These are phyloP conservation scores for Zizania palustris DNA, from an alignment of 202 grass and related monocot species.

Conservation along the genomic window DNA sequence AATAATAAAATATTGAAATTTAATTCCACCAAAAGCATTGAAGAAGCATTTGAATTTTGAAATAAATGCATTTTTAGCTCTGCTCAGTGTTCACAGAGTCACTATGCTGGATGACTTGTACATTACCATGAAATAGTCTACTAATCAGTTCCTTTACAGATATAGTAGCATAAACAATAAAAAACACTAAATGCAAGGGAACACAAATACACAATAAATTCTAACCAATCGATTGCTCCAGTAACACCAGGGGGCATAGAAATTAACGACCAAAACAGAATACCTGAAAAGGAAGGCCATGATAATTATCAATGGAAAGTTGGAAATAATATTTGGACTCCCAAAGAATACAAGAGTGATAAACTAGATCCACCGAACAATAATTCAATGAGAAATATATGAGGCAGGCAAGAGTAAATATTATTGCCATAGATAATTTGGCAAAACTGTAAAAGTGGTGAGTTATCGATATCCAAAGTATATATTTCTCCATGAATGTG, in stretches of 20 bases:
- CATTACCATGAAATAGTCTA: slow-evolving; percentile 1
- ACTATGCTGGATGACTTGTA: slow-evolving; percentile 12
- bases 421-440: slow-evolving; percentile 17
- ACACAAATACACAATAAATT: slow-evolving; percentile 31
- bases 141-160: slow-evolving; percentile 25
- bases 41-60: slow-evolving; percentile 5
- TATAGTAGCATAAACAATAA: slow-evolving; percentile 3
- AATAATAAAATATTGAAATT: slow-evolving; percentile 25
- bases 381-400: slow-evolving; percentile 15
- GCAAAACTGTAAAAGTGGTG: background rate
- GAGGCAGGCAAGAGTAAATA: slow-evolving; percentile 24
- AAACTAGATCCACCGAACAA: slow-evolving; percentile 8
- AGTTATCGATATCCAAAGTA: slow-evolving; percentile 15
- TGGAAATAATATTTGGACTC: slow-evolving; percentile 11
- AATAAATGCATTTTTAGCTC: slow-evolving; percentile 10
- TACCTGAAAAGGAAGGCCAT: slow-evolving; percentile 59
- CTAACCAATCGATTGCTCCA: slow-evolving; percentile 97
- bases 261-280: slow-evolving; percentile 88
- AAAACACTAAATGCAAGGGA: slow-evolving; percentile 20
- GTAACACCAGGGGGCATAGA: slow-evolving; percentile 98
- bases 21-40: slow-evolving; percentile 16
- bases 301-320: slow-evolving; percentile 20
- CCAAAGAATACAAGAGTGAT: slow-evolving; percentile 19
- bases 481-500: slow-evolving; percentile 32
- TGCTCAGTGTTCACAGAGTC: background rate